Conservation (phyloP, 768 basidiomycete genomes). For the Leccinum truebloodii region DNA sequence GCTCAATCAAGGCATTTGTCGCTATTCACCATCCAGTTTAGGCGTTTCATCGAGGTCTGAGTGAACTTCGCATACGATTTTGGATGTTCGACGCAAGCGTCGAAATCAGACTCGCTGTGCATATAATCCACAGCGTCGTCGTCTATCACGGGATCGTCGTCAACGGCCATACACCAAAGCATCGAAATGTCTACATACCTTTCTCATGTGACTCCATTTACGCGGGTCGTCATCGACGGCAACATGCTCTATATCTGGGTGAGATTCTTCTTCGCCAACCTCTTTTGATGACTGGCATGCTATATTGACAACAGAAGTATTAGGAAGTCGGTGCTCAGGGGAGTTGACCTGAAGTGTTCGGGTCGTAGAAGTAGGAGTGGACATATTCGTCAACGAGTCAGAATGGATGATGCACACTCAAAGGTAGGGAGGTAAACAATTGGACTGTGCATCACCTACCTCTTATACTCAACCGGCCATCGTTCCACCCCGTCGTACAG, state of each 20-base stretch:
- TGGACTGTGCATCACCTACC: slow-evolving; percentile 5
- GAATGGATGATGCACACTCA: slow-evolving; percentile 7
- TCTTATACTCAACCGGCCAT: slow-evolving; percentile 24
- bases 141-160: slow-evolving; percentile 16
- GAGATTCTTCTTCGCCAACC: slow-evolving; percentile 6
- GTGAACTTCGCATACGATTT: slow-evolving; percentile 24
- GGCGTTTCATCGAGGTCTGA: not conserved
- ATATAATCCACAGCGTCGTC: slow-evolving; percentile 30
- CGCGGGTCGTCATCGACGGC: slow-evolving; percentile 61
- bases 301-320: slow-evolving; percentile 2
- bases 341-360: not conserved
- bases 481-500: not conserved
- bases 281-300: slow-evolving; percentile 4
- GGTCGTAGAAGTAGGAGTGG: slow-evolving; percentile 5
- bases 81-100: slow-evolving; percentile 32
- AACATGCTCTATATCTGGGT: slow-evolving; percentile 37
- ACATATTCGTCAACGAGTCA: slow-evolving; percentile 14
- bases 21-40: slow-evolving; percentile 40
- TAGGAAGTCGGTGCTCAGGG: slow-evolving; percentile 2
- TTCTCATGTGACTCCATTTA: slow-evolving; percentile 54
- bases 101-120: slow-evolving; percentile 25
- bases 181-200: slow-evolving; percentile 39
- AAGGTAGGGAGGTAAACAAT: slow-evolving; percentile 1
- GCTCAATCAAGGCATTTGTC: slow-evolving; percentile 59
- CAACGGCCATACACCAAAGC: not conserved